Base-by-base conservation (phyloP, 2,329 filamentous ascomycete species). In the Alternaria burnsii region DNA sequence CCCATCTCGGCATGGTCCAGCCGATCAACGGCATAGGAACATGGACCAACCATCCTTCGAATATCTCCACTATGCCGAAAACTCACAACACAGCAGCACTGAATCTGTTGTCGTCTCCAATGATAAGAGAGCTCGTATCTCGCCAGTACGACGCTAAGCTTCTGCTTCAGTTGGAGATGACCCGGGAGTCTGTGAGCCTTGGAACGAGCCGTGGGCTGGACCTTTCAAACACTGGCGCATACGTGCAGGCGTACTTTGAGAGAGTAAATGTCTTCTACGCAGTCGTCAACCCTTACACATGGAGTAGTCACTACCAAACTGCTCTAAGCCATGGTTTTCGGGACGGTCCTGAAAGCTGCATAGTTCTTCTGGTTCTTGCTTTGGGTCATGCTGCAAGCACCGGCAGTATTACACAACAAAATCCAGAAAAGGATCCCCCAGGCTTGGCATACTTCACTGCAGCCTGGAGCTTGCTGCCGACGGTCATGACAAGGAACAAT, bases 21-120 rank as follows among this genome's bases (percentile, higher is more conserved):
- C 70, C 79, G 62, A 73, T 79, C 58, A 81, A 81, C 59, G 91
- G 90, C 5, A 84, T 93, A 64, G 90, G 89, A 6, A 91, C 90
- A 3, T 93, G 90, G 90, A 86, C 84, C 22, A 87, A 83, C 56
- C 83, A 73, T 73, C 84, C 70, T 71, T 83, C 63, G 70, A 94
- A 92, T 76, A 93, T 94, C 66, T 93, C 91, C 3, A 92, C 90
- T 26, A 94, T 94, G 91, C 92, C 92, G 22, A 94, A 93, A 78
- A 85, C 90, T 16, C 92, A 94, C 77, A 94, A 91, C 0, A 94
- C 92, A 60, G 91, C 91, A 6, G 91, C 91, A 1, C 81, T 93
- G 68, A 89, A 94, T 75, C 81, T 94, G 20, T 82, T 94, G 6
- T 91, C 93, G 71, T 94, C 91, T 87, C 92, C 91, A 12, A 82